phyloP scores from a whole-genome alignment of 768 basidiomycete genomes.

The Amylocystis lapponica region DNA sequence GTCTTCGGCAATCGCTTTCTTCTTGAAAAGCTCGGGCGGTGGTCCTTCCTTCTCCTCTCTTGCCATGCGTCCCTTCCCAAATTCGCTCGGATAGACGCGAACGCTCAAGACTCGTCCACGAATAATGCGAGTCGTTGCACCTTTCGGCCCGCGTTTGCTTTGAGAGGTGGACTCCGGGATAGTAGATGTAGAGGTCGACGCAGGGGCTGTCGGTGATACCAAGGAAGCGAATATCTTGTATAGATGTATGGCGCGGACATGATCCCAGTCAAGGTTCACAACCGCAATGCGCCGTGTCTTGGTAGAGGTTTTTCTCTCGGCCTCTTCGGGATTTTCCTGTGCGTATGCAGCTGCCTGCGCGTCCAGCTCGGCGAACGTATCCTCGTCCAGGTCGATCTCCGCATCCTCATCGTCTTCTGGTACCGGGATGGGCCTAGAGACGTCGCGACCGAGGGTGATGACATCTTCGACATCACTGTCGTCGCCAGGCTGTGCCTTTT shows the following conservation, averaged over 20 bases:
- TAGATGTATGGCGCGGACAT: slow-evolving; percentile 83
- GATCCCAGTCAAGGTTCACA: slow-evolving; percentile 98
- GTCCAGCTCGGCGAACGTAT: slow-evolving; percentile 61
- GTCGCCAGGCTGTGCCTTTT: slow-evolving; percentile 26
- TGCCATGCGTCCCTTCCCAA: slow-evolving; percentile 83
- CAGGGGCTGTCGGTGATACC: slow-evolving; percentile 49
- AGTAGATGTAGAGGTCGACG: slow-evolving; percentile 18
- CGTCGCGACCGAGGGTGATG: slow-evolving; percentile 44
- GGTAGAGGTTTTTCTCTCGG: slow-evolving; percentile 37
- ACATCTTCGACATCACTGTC: slow-evolving; percentile 44
- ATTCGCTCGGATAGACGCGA: slow-evolving; percentile 87
- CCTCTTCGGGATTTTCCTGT: slow-evolving; percentile 37
- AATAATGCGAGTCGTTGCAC: slow-evolving; percentile 28
- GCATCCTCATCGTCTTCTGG: slow-evolving; percentile 34
- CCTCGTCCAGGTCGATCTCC: slow-evolving; percentile 80
- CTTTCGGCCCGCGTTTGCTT: slow-evolving; percentile 14
- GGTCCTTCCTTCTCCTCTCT: slow-evolving; percentile 90
- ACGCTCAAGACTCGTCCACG: slow-evolving; percentile 73
- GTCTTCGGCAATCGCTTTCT: slow-evolving; percentile 39
- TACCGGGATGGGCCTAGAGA: slow-evolving; percentile 36
- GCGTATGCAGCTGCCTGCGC: slow-evolving; percentile 65
- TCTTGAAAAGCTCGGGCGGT: slow-evolving; percentile 76
- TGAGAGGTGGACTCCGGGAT: slow-evolving; percentile 1
- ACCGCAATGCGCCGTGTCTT: slow-evolving; percentile 73
- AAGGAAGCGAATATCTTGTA: slow-evolving; percentile 92